Evolutionary conservation across 495 filamentous ascomycete genomes (phyloP).

Genomic region (Chlorociboria aeruginascens): DNA sequence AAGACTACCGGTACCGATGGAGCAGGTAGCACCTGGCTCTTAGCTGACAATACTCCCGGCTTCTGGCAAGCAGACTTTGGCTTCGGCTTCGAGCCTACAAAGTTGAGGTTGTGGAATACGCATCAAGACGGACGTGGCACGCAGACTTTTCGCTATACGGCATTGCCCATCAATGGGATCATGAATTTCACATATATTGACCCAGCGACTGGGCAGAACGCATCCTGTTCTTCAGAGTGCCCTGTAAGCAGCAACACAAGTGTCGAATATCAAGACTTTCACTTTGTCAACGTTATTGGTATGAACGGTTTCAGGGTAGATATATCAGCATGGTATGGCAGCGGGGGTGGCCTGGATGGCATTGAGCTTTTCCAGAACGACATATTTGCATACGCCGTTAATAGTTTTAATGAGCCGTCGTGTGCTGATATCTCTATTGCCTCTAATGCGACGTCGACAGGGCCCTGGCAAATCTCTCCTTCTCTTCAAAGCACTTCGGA

Average conservation of each 20-base stretch:
- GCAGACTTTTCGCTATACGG: constrained; percentile 70
- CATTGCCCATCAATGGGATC: constrained; percentile 76
- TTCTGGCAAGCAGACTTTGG: constrained; percentile 75
- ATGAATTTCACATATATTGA: constrained; percentile 93
- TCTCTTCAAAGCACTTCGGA: constrained; percentile 52
- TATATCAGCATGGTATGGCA: constrained; percentile 74
- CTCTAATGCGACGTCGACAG: constrained; percentile 53
- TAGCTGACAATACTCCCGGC: constrained; percentile 67
- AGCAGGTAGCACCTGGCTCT: constrained; percentile 67
- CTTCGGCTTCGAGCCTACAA: constrained; percentile 75
- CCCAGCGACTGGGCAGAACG: constrained; percentile 48
- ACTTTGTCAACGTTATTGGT: constrained; percentile 74
- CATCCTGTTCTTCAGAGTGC: constrained; percentile 64
- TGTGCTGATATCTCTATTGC: constrained; percentile 56
- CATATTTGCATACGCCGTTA: constrained; percentile 72
- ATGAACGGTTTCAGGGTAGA: constrained; percentile 86
- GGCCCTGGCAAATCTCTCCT: constrained; percentile 57
- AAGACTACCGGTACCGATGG: constrained; percentile 52
- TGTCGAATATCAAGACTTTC: constrained; percentile 73
- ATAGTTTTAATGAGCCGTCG: constrained; percentile 76
- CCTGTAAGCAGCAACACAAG: constrained; percentile 56
- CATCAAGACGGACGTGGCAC: constrained; percentile 78
- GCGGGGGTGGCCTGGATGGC: constrained; percentile 75
- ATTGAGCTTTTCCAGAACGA: constrained; percentile 86
- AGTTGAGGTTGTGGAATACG: constrained; percentile 83